Base-by-base conservation (phyloP, 2,329 filamentous ascomycete species). In the Aspergillus ruber region DNA sequence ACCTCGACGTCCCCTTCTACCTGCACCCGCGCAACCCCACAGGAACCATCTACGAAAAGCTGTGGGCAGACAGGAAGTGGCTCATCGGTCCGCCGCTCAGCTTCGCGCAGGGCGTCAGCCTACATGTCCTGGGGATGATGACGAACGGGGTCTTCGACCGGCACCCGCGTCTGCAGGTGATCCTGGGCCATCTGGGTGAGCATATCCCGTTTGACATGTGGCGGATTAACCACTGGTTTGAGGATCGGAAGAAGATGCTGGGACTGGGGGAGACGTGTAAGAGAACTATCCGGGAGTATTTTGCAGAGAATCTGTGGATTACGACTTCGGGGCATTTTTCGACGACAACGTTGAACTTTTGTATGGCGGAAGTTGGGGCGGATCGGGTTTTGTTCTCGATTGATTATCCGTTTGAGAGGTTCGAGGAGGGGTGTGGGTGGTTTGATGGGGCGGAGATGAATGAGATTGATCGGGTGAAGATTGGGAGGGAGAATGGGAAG, bases 1-100 rank as follows among this genome's bases (percentile, higher is more conserved):
- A 81, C 20, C 73, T 84, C 0, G 77, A 82, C 45, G 79, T 82
- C 0, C 79, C 80, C 2, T 71, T 84, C 49, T 84, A 84, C 54
- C 67, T 84, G 3, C 81, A 84, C 57, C 81, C 80, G 2, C 67
- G 74, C 44, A 71, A 74, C 51, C 75, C 79, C 3, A 74, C 74
- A 0, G 77, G 77, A 12, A 67, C 66, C n/a, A 67, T 79, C 27
- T 65, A 75, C 48, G 75, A 80, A 2, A 75, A 76, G 58, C 68
- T 79, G 2, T 82, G 74, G 68, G 73, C 72, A 12, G 68, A 78
- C 52, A 71, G 79, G 25, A 74, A 74, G 57, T 82, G 73, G 68
- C 72, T 82, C 33, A 65, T 81, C 43, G 80, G 80, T 0, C 76
- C 78, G 8, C 76, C 78, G 2, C 68, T 79, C 12, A 74, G 69